Evolutionary conservation across 305 asterid genomes (phyloP).

Genomic region (Fraxinus albicans): DNA sequence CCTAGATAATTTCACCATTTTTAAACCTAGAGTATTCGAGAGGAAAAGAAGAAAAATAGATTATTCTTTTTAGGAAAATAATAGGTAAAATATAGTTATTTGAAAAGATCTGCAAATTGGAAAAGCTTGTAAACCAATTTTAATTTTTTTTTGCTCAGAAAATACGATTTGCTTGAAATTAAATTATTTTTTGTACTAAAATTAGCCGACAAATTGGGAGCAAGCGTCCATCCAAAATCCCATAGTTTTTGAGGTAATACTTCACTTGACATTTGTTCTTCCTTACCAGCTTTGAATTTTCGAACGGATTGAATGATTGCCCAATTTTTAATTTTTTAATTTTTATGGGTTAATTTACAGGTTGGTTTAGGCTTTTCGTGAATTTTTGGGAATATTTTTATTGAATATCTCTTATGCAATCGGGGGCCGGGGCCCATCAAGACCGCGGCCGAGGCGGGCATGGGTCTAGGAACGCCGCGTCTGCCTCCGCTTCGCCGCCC

Average conservation of each 20-base stretch:
- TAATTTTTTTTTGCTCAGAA: background rate
- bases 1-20: background rate
- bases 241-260: background rate
- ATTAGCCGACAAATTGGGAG: background rate
- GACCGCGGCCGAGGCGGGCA: constrained; percentile 69
- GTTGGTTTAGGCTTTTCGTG: background rate
- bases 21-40: background rate
- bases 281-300: background rate
- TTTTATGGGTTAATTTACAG: background rate
- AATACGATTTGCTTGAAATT: background rate
- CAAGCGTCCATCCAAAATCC: background rate
- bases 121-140: background rate
- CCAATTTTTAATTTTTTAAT: background rate
- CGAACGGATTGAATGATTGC: background rate
- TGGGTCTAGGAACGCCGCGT: constrained; percentile 73
- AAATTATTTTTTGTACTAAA: background rate
- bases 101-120: background rate
- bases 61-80: background rate
- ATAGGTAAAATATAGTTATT: background rate
- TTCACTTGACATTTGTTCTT: background rate
- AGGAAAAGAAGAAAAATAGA: background rate
- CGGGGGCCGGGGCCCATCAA: constrained; percentile 87
- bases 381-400: constrained; percentile 16
- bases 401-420: constrained; percentile 59
- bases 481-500: constrained; percentile 84